A percentile compares a stretch with the other conserved stretches of the same genome.
Evolutionary conservation across 768 basidiomycete species (phyloP).

Genomic region (Boletales sp.): DNA sequence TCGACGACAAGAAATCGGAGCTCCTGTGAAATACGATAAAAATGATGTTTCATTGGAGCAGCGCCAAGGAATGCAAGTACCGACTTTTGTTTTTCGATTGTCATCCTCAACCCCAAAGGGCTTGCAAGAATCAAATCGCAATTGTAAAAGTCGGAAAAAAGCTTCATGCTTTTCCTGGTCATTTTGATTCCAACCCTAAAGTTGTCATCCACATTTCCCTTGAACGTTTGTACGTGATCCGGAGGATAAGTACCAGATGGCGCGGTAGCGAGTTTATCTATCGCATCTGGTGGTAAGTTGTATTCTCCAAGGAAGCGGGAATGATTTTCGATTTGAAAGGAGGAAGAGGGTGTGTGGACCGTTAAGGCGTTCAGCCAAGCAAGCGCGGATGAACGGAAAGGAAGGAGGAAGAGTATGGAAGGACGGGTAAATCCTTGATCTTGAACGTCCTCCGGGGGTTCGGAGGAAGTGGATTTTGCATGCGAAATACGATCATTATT

Average conservation of each 20-base stretch:
- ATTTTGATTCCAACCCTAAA: constrained; percentile 92
- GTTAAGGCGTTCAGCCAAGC: constrained; percentile 81
- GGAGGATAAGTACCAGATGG: constrained; percentile 74
- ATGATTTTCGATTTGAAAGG: constrained; percentile 86
- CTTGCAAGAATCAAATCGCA: constrained; percentile 92
- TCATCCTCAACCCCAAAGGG: constrained; percentile 86
- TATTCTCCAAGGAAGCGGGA: constrained; percentile 82
- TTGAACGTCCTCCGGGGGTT: constrained; percentile 72
- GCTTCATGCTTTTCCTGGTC: constrained; percentile 86
- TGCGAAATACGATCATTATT: constrained; percentile 91
- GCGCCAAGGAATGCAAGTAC: constrained; percentile 22
- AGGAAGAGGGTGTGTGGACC: constrained; percentile 64
- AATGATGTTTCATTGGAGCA: not conserved
- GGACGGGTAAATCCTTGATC: constrained; percentile 99
- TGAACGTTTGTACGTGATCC: constrained; percentile 92
- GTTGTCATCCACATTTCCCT: constrained; percentile 95
- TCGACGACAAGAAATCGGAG: constrained; percentile 88
- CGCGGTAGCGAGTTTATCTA: constrained; percentile 76
- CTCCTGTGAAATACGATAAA: constrained; percentile 43
- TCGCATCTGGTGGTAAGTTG: constrained; percentile 69
- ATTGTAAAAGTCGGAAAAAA: constrained; percentile 88
- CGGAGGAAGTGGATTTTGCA: constrained; percentile 52
- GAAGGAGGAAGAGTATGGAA: constrained; percentile 86
- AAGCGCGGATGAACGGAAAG: constrained; percentile 86
- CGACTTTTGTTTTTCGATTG: constrained; percentile 92